Conservation (phyloP, 1,284 basidiomycete species). For the Ceratobasidium sp. region DNA sequence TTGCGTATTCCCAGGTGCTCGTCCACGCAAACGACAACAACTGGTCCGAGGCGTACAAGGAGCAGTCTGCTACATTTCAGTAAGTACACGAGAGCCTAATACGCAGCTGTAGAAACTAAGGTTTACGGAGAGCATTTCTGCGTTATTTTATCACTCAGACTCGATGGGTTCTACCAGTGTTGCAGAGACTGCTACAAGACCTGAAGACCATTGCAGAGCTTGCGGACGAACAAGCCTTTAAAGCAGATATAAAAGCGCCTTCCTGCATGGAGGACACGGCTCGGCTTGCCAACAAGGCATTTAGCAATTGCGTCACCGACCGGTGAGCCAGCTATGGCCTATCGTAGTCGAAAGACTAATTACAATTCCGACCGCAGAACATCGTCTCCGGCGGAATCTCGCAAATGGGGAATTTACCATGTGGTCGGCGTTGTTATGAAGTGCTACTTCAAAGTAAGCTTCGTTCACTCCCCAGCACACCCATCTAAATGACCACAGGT, state of each 20-base stretch:
- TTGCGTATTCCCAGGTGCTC: constrained; percentile 80
- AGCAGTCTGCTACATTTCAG: constrained; percentile 71
- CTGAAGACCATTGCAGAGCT: constrained; percentile 80
- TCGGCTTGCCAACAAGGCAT: constrained; percentile 90
- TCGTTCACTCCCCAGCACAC: constrained; percentile 4
- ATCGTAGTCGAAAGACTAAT: not conserved
- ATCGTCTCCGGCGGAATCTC: constrained; percentile 78
- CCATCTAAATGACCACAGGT: constrained; percentile 65
- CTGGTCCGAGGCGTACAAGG: constrained; percentile 78
- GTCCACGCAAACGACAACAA: constrained; percentile 74
- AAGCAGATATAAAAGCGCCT: constrained; percentile 68
- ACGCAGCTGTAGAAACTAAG: not conserved
- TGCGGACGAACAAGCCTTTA: constrained; percentile 72
- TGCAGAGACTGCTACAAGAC: constrained; percentile 84
- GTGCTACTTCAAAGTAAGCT: constrained; percentile 90
- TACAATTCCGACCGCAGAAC: constrained; percentile 58
- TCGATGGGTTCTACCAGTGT: constrained; percentile 83
- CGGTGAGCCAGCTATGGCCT: constrained; percentile 64
- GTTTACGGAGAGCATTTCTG: constrained; percentile 70
- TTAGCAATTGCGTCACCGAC: constrained; percentile 90
- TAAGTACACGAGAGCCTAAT: constrained; percentile 7
- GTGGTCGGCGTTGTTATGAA: constrained; percentile 93
- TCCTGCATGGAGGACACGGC: constrained; percentile 93
- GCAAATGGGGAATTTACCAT: constrained; percentile 95
- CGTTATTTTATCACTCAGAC: constrained; percentile 81